phyloP scores from a whole-genome alignment of 176 grass and related monocot genomes.

The Leersia perrieri region DNA sequence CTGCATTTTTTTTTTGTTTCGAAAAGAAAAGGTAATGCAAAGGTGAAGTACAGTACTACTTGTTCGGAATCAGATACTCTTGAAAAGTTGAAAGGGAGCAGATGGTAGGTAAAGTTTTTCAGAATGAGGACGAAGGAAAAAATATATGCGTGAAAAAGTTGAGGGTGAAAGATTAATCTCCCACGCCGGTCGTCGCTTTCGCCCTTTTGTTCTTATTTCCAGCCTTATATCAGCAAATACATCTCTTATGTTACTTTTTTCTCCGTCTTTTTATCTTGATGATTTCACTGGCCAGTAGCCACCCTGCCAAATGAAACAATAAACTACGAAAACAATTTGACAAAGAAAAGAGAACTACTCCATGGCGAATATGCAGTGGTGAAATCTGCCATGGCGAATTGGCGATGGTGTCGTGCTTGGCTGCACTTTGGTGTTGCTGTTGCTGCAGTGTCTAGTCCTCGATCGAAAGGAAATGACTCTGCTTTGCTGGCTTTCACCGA shows the following conservation, averaged over 20 bases:
- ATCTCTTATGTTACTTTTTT: background rate
- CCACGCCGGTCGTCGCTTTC: background rate
- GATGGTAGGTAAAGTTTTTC: background rate
- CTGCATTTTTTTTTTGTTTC: background rate
- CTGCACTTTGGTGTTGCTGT: background rate
- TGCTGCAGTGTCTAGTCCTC: background rate
- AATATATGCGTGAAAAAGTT: background rate
- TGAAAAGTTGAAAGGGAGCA: background rate
- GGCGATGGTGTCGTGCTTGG: background rate
- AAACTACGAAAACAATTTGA: no score
- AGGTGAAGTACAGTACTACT: background rate
- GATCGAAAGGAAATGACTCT: background rate
- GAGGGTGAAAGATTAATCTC: background rate
- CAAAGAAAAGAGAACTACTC: background rate
- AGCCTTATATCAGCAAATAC: background rate
- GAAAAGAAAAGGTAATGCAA: background rate
- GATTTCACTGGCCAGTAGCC: background rate
- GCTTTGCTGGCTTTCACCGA: background rate
- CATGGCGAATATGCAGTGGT: no score
- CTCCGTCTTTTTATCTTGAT: background rate
- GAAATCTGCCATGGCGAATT: background rate
- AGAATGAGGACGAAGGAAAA: background rate
- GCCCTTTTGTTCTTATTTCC: background rate
- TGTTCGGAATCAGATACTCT: constrained; percentile 11
- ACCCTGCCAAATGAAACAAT: background rate